These are phyloP conservation scores for Bryoerythrophyllum caledonicum DNA, from an alignment of 225 moss, liverwort and hornwort species.

Conservation along the genomic window DNA sequence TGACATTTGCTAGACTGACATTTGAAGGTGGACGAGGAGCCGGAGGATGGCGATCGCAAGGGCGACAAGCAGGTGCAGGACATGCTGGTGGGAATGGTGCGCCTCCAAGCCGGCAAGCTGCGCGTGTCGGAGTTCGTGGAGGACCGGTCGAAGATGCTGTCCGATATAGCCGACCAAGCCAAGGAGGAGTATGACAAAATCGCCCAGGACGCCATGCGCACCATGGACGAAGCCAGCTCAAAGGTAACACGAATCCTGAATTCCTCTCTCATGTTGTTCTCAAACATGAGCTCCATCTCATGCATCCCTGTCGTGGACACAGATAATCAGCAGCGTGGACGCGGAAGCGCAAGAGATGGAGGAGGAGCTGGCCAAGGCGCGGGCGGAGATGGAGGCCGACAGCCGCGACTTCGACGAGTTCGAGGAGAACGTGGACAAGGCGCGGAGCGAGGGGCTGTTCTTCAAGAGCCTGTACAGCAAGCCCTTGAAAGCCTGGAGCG, in stretches of 20 bases:
- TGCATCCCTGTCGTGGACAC: not conserved
- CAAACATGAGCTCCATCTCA: too few species aligned
- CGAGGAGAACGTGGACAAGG: constrained; percentile 81
- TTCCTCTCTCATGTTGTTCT: too few species aligned
- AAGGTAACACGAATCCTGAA: constrained; percentile 48
- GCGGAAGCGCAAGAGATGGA: constrained; percentile 84
- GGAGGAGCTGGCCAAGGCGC: constrained; percentile 82
- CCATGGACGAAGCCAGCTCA: constrained; percentile 92
- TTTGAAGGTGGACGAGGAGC: constrained; percentile 42
- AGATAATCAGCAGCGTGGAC: constrained; percentile 87
- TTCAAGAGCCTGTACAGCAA: constrained; percentile 84
- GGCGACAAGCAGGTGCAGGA: constrained; percentile 85
- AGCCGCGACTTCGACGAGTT: constrained; percentile 72
- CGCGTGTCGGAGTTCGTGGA: constrained; percentile 90
- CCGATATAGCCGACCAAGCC: constrained; percentile 87
- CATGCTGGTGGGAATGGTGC: constrained; percentile 79
- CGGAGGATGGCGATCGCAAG: constrained; percentile 36
- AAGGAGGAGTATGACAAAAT: constrained; percentile 85
- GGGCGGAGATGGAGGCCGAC: constrained; percentile 94
- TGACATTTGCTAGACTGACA: constrained; percentile 5
- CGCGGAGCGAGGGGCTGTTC: constrained; percentile 89
- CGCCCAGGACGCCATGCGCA: constrained; percentile 79
- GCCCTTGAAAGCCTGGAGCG: constrained; percentile 67
- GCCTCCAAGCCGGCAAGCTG: constrained; percentile 79
- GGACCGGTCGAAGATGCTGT: constrained; percentile 82